A percentile compares a stretch with the other conserved stretches of the same genome.
These are phyloP conservation scores for Phytophthora pinifolia DNA, from an alignment of 352 stramenopile genomes.

Conservation along the genomic window DNA sequence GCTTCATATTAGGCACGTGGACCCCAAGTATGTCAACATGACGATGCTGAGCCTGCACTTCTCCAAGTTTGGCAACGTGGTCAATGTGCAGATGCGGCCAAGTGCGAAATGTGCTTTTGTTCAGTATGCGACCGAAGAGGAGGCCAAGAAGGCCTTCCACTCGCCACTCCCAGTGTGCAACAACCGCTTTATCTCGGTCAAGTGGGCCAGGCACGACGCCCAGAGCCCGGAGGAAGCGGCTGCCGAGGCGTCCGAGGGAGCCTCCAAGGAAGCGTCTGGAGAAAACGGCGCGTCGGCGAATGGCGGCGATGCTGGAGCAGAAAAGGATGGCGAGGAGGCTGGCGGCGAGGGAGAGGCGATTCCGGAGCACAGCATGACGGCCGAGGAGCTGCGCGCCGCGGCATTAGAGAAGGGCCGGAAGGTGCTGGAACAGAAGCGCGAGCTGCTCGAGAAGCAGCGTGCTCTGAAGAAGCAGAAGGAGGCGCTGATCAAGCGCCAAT, in stretches of 20 bases:
- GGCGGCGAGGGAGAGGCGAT: conserved; percentile 17
- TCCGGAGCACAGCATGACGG: conserved; percentile 64
- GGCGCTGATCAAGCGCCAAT: conserved; percentile 75
- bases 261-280: conserved; percentile 31
- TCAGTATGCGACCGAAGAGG: conserved; percentile 81
- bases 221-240: conserved; percentile 60
- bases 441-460: conserved; percentile 83
- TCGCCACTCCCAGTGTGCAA: conserved; percentile 88
- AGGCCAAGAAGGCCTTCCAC: conserved; percentile 85
- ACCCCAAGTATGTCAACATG: conserved; percentile 90
- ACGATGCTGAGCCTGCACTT: conserved; percentile 87
- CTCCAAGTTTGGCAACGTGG: conserved; percentile 87
- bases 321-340: conserved; percentile 20
- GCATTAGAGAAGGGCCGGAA: conserved; percentile 79
- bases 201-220: conserved; percentile 83
- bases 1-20: conserved; percentile 82
- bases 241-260: conserved; percentile 36
- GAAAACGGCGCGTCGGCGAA: conserved; percentile 20
- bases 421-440: conserved; percentile 86
- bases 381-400: conserved; percentile 69
- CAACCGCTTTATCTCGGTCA: conserved; percentile 89
- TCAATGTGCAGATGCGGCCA: conserved; percentile 89
- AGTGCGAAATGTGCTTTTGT: conserved; percentile 82
- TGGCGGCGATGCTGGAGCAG: conserved; percentile 6
- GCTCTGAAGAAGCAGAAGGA: conserved; percentile 86